Conservation (phyloP, 2,329 filamentous ascomycete genomes). For the Colletotrichum sp. region DNA sequence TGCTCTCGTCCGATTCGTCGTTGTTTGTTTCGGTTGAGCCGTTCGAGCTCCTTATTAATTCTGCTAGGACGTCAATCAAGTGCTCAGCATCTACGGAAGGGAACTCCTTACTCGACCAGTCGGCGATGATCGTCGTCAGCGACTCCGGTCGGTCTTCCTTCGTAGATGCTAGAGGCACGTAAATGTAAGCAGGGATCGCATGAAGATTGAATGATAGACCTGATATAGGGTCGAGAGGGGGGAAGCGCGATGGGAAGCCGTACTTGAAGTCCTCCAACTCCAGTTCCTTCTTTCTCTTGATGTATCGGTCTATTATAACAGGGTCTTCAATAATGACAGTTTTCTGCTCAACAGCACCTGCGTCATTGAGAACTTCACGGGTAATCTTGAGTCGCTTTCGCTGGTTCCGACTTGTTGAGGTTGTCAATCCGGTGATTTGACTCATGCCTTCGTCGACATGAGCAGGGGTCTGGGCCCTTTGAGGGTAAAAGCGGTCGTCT, state of each 20-base stretch:
- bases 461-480: conserved; percentile 72
- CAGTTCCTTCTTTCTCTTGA: conserved; percentile 74
- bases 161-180: conserved; percentile 23
- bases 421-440: conserved; percentile 76
- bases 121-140: conserved; percentile 21
- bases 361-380: conserved; percentile 56
- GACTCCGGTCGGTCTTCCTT: conserved; percentile 21
- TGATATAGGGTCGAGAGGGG: conserved; percentile 7
- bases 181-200: conserved; percentile 21
- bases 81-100: conserved; percentile 10
- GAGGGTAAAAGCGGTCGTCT: conserved; percentile 73
- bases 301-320: conserved; percentile 87
- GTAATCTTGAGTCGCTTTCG: conserved; percentile 77
- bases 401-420: conserved; percentile 65
- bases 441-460: conserved; percentile 78
- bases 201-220: conserved; percentile 13
- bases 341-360: conserved; percentile 61
- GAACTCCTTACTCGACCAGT: conserved; percentile 20
- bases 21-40: conserved; percentile 90
- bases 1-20: conserved; percentile 89
- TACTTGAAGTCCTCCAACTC: conserved; percentile 60
- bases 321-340: conserved; percentile 78
- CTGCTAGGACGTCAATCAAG: conserved; percentile 43
- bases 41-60: conserved; percentile 76
- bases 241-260: background rate